phyloP scores from a whole-genome alignment of 257 asterid genomes.

The Mentha longifolia region DNA sequence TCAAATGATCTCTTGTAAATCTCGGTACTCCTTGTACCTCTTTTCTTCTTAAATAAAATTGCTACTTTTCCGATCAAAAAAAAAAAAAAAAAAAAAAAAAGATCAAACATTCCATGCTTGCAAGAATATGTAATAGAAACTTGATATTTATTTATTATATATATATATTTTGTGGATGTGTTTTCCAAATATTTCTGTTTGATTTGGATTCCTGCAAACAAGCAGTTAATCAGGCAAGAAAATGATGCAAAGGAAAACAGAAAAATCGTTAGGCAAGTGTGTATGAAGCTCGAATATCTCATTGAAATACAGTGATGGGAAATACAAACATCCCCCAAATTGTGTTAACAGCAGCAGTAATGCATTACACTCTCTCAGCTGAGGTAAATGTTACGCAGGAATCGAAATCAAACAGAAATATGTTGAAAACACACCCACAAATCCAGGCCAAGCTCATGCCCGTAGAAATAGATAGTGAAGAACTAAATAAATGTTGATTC shows the following conservation, averaged over 20 bases:
- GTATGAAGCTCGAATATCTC: slow-evolving; percentile 7
- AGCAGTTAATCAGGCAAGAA: background rate
- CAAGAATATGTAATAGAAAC: too few species aligned
- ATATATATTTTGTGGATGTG: too few species aligned
- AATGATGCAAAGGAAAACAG: background rate
- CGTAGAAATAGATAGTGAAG: slow-evolving; percentile 18
- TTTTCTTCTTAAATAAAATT: too few species aligned
- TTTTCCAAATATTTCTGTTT: too few species aligned
- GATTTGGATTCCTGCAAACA: too few species aligned
- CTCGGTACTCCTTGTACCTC: too few species aligned
- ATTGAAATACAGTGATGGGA: slow-evolving; percentile 26
- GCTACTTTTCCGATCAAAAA: too few species aligned
- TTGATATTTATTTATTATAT: too few species aligned
- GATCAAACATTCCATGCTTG: too few species aligned
- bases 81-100: too few species aligned
- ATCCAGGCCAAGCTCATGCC: slow-evolving; percentile 43
- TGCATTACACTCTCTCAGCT: slow-evolving; percentile 25
- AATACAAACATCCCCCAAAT: slow-evolving; percentile 32
- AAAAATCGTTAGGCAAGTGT: background rate
- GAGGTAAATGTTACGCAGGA: slow-evolving; percentile 26
- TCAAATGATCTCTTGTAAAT: too few species aligned
- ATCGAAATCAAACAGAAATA: slow-evolving; percentile 33
- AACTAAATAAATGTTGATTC: slow-evolving; percentile 7
- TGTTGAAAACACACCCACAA: slow-evolving; percentile 37
- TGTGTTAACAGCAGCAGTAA: slow-evolving; percentile 35